Evolutionary conservation across 495 filamentous ascomycete genomes (phyloP).

Genomic region (Penicillium paradoxum): DNA sequence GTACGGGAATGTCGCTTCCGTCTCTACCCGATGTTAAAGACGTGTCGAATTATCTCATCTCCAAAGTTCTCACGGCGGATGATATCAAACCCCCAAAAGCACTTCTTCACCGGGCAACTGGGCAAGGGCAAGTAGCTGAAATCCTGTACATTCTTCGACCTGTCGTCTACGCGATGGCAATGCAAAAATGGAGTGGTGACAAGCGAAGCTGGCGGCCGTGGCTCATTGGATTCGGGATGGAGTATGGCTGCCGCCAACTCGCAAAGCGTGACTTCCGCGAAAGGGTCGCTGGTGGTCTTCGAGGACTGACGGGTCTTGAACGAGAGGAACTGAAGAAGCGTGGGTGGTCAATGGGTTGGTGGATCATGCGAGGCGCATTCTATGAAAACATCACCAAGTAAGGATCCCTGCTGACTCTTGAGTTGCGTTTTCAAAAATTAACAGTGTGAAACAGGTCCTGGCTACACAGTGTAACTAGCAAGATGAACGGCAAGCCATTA

Average conservation of each 20-base stretch:
- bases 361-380: slow-evolving; percentile 90
- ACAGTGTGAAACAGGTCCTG: slow-evolving; percentile 45
- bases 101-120: slow-evolving; percentile 64
- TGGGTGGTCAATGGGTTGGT: slow-evolving; percentile 89
- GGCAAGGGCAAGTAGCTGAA: slow-evolving; percentile 77
- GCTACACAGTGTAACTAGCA: slow-evolving; percentile 55
- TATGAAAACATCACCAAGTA: slow-evolving; percentile 91
- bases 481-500: slow-evolving; percentile 69
- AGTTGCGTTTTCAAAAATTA: slow-evolving; percentile 17
- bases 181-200: slow-evolving; percentile 62
- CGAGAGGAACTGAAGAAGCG: slow-evolving; percentile 79
- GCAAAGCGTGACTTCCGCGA: slow-evolving; percentile 68
- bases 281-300: slow-evolving; percentile 58
- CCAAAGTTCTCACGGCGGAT: slow-evolving; percentile 89
- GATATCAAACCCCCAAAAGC: slow-evolving; percentile 87
- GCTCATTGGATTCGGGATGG: slow-evolving; percentile 80
- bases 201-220: slow-evolving; percentile 78
- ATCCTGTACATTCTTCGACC: slow-evolving; percentile 87
- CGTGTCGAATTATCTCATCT: slow-evolving; percentile 78
- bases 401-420: neutral
- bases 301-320: slow-evolving; percentile 76
- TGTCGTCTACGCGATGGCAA: slow-evolving; percentile 78
- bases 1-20: slow-evolving; percentile 80
- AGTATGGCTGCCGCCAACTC: slow-evolving; percentile 80
- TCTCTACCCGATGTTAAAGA: slow-evolving; percentile 71